Evolutionary conservation across 768 basidiomycete species (phyloP).

Genomic region (Melanogaster broomeanus): DNA sequence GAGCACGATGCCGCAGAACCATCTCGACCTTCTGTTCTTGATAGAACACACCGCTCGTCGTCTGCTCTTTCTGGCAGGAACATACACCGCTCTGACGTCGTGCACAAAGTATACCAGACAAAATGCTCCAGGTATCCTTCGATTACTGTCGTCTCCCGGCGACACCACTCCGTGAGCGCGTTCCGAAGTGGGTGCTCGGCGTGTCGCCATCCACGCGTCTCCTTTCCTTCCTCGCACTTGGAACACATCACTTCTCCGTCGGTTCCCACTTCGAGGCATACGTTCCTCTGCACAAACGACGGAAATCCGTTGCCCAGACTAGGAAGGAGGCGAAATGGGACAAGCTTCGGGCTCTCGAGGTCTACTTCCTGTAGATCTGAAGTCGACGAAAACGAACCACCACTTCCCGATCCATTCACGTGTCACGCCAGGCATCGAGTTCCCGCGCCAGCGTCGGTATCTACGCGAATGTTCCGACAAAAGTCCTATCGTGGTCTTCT

Average conservation of each 20-base stretch:
- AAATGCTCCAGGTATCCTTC: constrained; percentile 6
- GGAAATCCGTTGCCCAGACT: neutral
- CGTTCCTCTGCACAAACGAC: neutral
- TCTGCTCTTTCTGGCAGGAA: neutral
- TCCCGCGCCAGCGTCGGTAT: constrained; percentile 13
- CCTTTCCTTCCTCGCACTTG: constrained; percentile 2
- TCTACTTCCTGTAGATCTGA: neutral
- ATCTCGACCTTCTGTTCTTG: constrained; percentile 5
- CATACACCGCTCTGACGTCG: constrained; percentile 3
- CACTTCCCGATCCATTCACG: neutral
- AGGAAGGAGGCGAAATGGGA: constrained; percentile 8
- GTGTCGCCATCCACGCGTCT: constrained; percentile 23
- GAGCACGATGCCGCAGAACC: constrained; percentile 5
- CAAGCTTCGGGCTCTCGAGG: neutral
- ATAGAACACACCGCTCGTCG: neutral
- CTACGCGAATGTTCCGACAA: constrained; percentile 13
- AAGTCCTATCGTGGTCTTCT: neutral
- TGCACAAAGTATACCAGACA: neutral
- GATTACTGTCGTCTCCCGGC: constrained; percentile 12
- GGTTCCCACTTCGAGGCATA: neutral
- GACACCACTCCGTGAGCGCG: constrained; percentile 9
- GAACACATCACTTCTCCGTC: constrained; percentile 1
- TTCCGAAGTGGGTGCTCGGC: constrained; percentile 32
- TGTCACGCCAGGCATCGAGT: constrained; percentile 4
- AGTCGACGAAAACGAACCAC: constrained; percentile 24